Evolutionary conservation across 2,329 filamentous ascomycete species (phyloP), one percentile per base, ranked within the genome.

Genomic region (Geosmithia putterillii): DNA sequence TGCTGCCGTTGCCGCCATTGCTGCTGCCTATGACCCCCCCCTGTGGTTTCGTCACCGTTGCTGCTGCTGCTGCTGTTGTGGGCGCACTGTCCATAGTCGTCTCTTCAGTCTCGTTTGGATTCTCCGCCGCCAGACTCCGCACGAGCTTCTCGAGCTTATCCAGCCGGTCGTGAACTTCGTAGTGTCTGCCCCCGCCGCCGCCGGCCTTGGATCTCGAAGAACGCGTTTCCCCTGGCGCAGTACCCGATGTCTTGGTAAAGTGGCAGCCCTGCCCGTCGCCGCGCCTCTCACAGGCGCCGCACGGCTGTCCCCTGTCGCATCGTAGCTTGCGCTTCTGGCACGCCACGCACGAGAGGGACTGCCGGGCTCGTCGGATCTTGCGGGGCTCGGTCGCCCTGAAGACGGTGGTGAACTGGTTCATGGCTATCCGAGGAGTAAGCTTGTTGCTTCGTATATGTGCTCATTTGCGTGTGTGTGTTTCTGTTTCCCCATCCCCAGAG

Each of bases 301-400:
- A 69, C 2, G 64, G 64, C 36, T 59, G 60, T 42, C 53, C 56
- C 14, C 64, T 59, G 47, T 69, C 65, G 47, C 66, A 69, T 44
- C 59, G 61, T 7, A 63, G 57, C 52, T 69, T 69, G 45, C 66
- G 63, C 18, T 52, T 53, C 47, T 67, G 65, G 45, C 66, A 69
- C 38, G 57, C 52, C 2, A 55, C 54, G 50, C 65, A 69, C 5
- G 66, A 68, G 18, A 69, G 57, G 34, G 66, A 53, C 39, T 60
- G 61, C 7, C 66, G 57, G 49, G 62, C 65, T 28, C 65, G 61
- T 51, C 57, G 62, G 45, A 60, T 54, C 34, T 58, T 56, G 36
- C 58, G 54, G 12, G 54, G 45, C 45, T 58, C 57, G 17, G 54
- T 46, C 19, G 63, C 56, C 40, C 63, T 61, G 49, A 67, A 67